Evolutionary conservation across 2,329 filamentous ascomycete species (phyloP).

Genomic region (Penicillium fuscoglaucum): DNA sequence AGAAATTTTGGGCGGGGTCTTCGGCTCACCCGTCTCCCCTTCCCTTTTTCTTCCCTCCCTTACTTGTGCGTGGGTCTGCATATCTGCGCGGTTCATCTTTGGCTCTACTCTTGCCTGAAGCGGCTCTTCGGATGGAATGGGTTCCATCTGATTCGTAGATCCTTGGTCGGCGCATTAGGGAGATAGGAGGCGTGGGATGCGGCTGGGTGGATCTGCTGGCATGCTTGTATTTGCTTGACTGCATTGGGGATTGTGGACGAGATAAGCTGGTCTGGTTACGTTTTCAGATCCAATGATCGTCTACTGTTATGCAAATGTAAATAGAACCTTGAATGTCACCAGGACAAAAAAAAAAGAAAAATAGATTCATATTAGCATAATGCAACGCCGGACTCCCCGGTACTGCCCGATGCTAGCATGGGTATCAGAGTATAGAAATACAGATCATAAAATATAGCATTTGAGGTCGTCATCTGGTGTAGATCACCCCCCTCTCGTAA

Average conservation of each 20-base stretch:
- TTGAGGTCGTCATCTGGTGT: conserved; percentile 5
- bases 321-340: neutral
- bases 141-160: conserved; percentile 12
- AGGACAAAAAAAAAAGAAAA: neutral
- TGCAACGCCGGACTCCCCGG: conserved; percentile 20
- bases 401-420: conserved; percentile 22
- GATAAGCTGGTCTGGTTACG: conserved; percentile 1
- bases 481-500: neutral
- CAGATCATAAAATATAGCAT: conserved; percentile 12
- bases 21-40: neutral
- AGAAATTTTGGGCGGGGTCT: neutral
- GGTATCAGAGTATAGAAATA: conserved; percentile 25
- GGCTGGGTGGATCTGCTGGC: neutral
- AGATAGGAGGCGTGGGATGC: neutral
- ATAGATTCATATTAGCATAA: conserved; percentile 8
- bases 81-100: neutral
- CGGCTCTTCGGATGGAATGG: conserved; percentile 15
- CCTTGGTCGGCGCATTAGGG: neutral
- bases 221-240: neutral
- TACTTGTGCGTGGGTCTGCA: neutral
- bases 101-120: neutral
- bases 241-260: neutral
- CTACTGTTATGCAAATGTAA: conserved; percentile 2
- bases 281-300: conserved; percentile 2
- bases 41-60: neutral